Conservation (phyloP, 2,329 filamentous ascomycete species). For the Zelopaecilomyces penicillatus region DNA sequence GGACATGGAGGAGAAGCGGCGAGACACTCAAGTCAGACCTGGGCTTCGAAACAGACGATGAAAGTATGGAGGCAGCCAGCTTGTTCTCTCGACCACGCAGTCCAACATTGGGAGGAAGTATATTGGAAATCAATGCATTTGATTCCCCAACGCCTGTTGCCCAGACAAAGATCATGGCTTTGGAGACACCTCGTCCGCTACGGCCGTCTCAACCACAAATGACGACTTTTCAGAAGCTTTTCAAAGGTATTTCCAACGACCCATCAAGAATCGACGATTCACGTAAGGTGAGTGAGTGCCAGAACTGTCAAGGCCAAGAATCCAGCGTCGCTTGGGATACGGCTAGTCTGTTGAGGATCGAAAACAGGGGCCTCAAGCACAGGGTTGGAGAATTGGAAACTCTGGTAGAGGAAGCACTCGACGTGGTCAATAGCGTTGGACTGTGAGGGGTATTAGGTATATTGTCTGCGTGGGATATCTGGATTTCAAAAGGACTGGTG, state of each 20-base stretch:
- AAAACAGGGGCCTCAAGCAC: constrained; percentile 54
- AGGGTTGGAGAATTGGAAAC: constrained; percentile 50
- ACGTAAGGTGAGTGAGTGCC: constrained; percentile 28
- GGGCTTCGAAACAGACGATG: constrained; percentile 45
- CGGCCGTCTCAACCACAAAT: constrained; percentile 25
- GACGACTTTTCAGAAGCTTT: constrained; percentile 33
- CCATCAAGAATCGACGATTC: constrained; percentile 14
- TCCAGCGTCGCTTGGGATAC: constrained; percentile 57
- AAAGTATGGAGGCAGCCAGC: constrained; percentile 41
- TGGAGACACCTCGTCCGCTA: constrained; percentile 23
- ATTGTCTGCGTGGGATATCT: too few relatives aligned
- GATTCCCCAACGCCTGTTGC: constrained; percentile 9
- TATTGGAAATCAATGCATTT: constrained; percentile 20
- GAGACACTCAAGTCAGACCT: constrained; percentile 35
- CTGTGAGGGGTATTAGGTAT: constrained; percentile 18
- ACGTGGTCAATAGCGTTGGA: constrained; percentile 49
- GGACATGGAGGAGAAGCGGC: constrained; percentile 34
- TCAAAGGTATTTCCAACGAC: constrained; percentile 34
- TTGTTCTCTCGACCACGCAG: constrained; percentile 54
- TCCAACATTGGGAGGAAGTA: constrained; percentile 39
- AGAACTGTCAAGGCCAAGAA: constrained; percentile 50
- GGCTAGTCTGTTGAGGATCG: constrained; percentile 50
- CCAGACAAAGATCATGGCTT: constrained; percentile 16
- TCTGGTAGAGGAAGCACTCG: constrained; percentile 52
- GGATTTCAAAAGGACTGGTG: neutral